These are phyloP conservation scores for Apiospora kogelbergensis DNA, from an alignment of 2,329 filamentous ascomycete species.

Conservation along the genomic window DNA sequence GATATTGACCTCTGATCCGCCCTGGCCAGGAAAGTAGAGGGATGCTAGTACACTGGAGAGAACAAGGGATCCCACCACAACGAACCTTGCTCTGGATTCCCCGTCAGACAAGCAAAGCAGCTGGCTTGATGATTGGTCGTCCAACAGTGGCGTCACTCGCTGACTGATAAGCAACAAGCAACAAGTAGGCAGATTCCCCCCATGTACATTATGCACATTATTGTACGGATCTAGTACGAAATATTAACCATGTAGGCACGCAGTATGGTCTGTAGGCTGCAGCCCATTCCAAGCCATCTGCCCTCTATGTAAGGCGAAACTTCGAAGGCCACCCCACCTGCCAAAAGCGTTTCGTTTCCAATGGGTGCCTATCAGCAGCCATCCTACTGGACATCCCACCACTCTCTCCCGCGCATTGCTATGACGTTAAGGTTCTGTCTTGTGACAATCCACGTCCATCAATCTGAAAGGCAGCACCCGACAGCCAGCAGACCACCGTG, in stretches of 20 bases:
- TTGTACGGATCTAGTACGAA: too few relatives aligned
- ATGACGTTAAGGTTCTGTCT: not conserved
- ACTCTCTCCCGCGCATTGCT: not conserved
- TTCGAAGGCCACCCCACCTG: not conserved
- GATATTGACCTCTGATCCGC: constrained; percentile 58
- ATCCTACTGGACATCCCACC: not conserved
- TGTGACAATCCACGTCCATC: not conserved
- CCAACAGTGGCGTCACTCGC: not conserved
- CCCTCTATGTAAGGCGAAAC: not conserved
- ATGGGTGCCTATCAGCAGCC: not conserved
- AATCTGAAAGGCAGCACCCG: not conserved
- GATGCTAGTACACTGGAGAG: too few relatives aligned
- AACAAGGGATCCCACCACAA: too few relatives aligned
- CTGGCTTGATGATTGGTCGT: not conserved
- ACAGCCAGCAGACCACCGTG: not conserved
- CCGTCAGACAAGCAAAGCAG: not conserved
- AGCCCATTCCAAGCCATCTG: too few relatives aligned
- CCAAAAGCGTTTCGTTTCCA: not conserved
- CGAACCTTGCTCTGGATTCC: not conserved
- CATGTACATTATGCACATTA: too few relatives aligned
- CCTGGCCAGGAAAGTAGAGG: constrained; percentile 47
- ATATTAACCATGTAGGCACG: too few relatives aligned
- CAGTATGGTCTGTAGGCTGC: too few relatives aligned
- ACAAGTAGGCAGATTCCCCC: too few relatives aligned
- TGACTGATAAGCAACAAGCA: not conserved